Base-by-base conservation (phyloP, 129 eudicot genomes). In the Flaveria trinervia region DNA sequence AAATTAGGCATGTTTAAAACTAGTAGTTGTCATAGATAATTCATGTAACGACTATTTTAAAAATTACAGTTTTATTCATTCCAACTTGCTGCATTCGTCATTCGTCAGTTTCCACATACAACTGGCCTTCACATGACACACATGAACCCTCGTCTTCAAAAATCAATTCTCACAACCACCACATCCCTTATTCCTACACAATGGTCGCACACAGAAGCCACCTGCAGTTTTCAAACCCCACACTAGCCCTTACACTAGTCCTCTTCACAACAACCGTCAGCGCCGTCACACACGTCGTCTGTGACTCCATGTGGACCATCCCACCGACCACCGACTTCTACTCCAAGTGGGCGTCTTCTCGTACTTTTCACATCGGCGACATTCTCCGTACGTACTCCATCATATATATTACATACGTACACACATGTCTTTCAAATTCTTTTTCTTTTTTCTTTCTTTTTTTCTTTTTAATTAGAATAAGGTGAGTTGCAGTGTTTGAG, bases 241-340 rank as follows among this genome's bases (percentile, higher is more conserved):
- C 65, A 18, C 9, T 65, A 16, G 20, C 22, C 25, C 20, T 18
- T 17, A 65, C 8, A 7, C 5, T 68, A 55, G 39, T 46, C 20
- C 77, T 78, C 52, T 57, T 57, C 7, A 26, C 70, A n/a, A 36
- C 62, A 2, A 4, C 39, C n/a, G 82, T 16, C 70, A 12, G 64
- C 13, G 76, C 64, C 23, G 60, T 26, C 12, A 28, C 4, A 78
- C 82, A 78, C 82, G 59, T 0, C 5, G 92, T 88, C 3, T 89
- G 92, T 7, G 88, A 77, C 65, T 81, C 85, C 4, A 25, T 83
- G 33, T 88, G 89, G 92, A 77, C 92, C 4, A 78, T 88, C 51
- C 92, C 92, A 41, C 81, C 84, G 0, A 81, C 79, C 77, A 68
- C 68, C 16, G 43, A 75, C 73, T 88, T 88, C 83, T 88, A 85